Base-by-base conservation (phyloP, 75 land plant species). In the Azolla pinnata region DNA sequence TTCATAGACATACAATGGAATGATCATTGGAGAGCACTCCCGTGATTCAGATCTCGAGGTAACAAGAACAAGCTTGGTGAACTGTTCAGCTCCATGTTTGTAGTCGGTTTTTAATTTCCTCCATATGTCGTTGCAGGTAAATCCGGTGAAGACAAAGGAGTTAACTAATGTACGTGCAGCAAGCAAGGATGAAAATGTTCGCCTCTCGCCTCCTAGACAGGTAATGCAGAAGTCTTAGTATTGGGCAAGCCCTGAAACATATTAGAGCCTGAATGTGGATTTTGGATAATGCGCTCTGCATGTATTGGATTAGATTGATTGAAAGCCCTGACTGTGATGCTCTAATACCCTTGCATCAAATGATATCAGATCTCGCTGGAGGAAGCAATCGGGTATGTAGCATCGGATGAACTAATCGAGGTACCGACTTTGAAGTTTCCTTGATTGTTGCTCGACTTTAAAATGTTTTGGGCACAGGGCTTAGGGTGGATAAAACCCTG, bases 321-420 rank as follows among this genome's bases (percentile, higher is more conserved):
- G n/a, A n/a, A n/a, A n/a, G n/a, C n/a, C n/a, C n/a, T n/a, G n/a
- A n/a, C n/a, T n/a, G n/a, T n/a, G n/a, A n/a, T n/a, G n/a, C n/a
- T n/a, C n/a, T n/a, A n/a, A n/a, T n/a, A n/a, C n/a, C n/a, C n/a
- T n/a, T n/a, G n/a, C n/a, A n/a, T n/a, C n/a, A n/a, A n/a, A n/a
- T n/a, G n/a, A n/a, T n/a, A n/a, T n/a, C 83, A 90, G 97, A 85
- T 90, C 70, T 72, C 85, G 44, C 69, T 95, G 45, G 99, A 95
- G 77, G 99, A 95, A 75, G 99, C 99, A 27, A 95, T 95, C 29
- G 99, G 99, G n/a, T 95, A 95, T 68, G 99, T 95, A 31, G 96
- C 85, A 19, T 62, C 80, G 26, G 99, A 90, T 80, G 99, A 95
- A 64, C 84, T 95, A 17, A 95, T 95, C 54, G 99, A 95, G 83